Conservation (phyloP, 345 rosid genomes). For the Erodium maritimum region DNA sequence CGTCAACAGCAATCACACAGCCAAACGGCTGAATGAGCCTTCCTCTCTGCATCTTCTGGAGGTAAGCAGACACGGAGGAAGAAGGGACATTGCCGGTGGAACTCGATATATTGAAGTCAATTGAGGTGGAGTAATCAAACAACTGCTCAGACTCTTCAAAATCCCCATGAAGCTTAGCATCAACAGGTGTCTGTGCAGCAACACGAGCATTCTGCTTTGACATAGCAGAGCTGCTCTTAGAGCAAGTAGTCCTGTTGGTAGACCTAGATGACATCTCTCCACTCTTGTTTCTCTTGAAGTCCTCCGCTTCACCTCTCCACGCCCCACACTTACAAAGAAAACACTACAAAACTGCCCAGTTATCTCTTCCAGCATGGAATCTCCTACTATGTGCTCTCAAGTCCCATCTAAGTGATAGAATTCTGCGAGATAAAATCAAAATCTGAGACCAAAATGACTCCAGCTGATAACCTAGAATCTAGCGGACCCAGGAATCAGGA, state of each 20-base stretch:
- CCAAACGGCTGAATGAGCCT: conserved; percentile 66
- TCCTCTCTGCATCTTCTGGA: conserved; percentile 74
- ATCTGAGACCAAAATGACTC: conserved; percentile 10
- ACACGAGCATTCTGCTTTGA: conserved; percentile 36
- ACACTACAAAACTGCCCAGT: conserved; percentile 9
- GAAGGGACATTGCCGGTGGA: conserved; percentile 52
- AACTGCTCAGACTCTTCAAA: conserved; percentile 51
- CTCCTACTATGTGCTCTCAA: conserved; percentile 1
- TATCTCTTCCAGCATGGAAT: conserved; percentile 9
- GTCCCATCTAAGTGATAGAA: too few relatives aligned
- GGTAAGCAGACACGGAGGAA: conserved; percentile 51
- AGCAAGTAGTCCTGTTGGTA: conserved; percentile 26
- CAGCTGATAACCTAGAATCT: conserved; percentile 14
- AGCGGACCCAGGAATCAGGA: conserved; percentile 23
- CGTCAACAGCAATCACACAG: conserved; percentile 64
- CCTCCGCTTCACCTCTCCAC: conserved; percentile 4
- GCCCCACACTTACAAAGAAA: conserved; percentile 3
- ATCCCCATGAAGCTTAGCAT: conserved; percentile 53
- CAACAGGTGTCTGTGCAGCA: conserved; percentile 55
- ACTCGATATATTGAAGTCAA: conserved; percentile 38
- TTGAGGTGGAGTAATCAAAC: conserved; percentile 62
- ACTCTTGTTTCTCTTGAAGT: conserved; percentile 8
- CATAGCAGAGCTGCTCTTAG: conserved; percentile 44
- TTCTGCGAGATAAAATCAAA: neutral
- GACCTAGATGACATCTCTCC: conserved; percentile 46